A percentile compares a stretch with the other conserved stretches of the same genome.
phyloP scores from a whole-genome alignment of 805 yeast genomes.

The Starmera amethionina region DNA sequence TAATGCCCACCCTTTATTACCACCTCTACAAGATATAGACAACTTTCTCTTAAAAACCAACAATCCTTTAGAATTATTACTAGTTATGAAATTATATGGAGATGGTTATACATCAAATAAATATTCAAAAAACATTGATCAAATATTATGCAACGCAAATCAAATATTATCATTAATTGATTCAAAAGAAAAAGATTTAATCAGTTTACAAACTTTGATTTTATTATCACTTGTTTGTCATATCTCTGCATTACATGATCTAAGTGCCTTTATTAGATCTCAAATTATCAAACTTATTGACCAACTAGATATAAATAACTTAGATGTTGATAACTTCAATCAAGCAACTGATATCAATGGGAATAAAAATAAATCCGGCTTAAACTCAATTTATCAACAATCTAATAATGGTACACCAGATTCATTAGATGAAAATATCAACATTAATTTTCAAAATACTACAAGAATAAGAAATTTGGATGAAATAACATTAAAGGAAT shows the following conservation, averaged over 20 bases:
- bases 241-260: conserved; percentile 40
- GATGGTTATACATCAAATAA: conserved; percentile 33
- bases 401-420: conserved; percentile 1
- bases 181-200: conserved; percentile 27
- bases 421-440: conserved; percentile 9
- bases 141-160: conserved; percentile 26
- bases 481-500: conserved; percentile 11
- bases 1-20: conserved; percentile 37
- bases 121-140: conserved; percentile 29
- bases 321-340: conserved; percentile 23
- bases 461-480: conserved; percentile 13
- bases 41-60: conserved; percentile 23
- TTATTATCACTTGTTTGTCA: conserved; percentile 35
- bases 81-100: conserved; percentile 37
- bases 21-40: conserved; percentile 26
- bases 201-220: conserved; percentile 32
- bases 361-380: neutral
- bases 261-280: conserved; percentile 32
- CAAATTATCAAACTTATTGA: conserved; percentile 29
- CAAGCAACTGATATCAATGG: conserved; percentile 17
- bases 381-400: neutral
- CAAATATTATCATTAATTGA: conserved; percentile 21
- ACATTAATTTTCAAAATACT: conserved; percentile 15
- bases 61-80: conserved; percentile 29
- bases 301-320: conserved; percentile 26